phyloP scores from a whole-genome alignment of 306 rosid genomes.

The Delonix regia region DNA sequence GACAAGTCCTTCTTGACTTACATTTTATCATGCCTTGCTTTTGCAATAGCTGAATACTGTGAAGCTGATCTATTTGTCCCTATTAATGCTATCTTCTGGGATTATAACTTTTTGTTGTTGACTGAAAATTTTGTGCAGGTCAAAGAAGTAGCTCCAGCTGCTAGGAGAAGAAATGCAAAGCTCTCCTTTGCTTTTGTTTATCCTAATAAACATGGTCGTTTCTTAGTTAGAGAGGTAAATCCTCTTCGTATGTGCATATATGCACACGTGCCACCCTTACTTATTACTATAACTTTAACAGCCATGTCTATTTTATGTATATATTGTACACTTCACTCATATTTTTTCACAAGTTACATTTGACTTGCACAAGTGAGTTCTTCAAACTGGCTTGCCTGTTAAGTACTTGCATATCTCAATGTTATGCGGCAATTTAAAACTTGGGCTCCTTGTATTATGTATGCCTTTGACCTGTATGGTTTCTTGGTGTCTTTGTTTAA shows the following conservation, averaged over 20 bases:
- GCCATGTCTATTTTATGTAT: not conserved
- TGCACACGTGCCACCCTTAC: not conserved
- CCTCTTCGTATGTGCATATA: not conserved
- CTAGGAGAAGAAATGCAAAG: conserved; percentile 86
- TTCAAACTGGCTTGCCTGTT: conserved; percentile 6
- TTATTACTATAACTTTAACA: not conserved
- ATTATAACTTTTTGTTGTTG: conserved; percentile 13
- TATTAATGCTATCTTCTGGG: not conserved
- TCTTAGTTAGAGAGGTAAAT: conserved; percentile 74
- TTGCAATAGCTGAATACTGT: not conserved
- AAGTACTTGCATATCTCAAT: not conserved
- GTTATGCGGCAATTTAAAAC: conserved; percentile 3
- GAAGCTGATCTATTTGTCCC: not conserved
- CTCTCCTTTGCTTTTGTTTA: conserved; percentile 91
- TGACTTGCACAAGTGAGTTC: not conserved
- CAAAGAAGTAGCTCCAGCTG: conserved; percentile 89
- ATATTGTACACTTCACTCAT: not conserved
- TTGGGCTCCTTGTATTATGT: too few relatives aligned
- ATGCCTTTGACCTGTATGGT: too few relatives aligned
- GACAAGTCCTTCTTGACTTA: not conserved
- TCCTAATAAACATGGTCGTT: conserved; percentile 86
- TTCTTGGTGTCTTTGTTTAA: too few relatives aligned
- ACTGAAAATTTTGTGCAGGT: conserved; percentile 53
- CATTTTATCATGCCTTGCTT: not conserved
- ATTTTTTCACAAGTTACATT: not conserved